A percentile compares a stretch with the other conserved stretches of the same genome.
Evolutionary conservation across 2,329 filamentous ascomycete species (phyloP).

Genomic region (Chaetoscypha palmicola): DNA sequence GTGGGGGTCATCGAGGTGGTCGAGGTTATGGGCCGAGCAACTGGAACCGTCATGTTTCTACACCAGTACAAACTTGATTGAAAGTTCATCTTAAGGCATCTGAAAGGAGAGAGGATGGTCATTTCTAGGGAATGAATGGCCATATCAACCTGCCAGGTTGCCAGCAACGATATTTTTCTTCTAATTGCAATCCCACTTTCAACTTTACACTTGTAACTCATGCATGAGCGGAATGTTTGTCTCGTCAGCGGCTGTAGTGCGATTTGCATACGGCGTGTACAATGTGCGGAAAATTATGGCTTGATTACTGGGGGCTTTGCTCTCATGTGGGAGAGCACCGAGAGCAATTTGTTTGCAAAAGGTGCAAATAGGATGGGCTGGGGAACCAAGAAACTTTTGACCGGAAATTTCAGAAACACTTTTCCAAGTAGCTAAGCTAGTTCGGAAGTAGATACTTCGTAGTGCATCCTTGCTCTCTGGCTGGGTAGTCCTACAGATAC

Average conservation of each 20-base stretch:
- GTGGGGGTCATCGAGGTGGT: constrained; percentile 22
- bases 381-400: too few species aligned
- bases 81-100: constrained; percentile 3
- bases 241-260: constrained; percentile 24
- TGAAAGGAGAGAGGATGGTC: constrained; percentile 2
- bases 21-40: constrained; percentile 22
- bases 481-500: constrained; percentile 8
- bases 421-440: constrained; percentile 11
- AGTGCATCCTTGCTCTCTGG: constrained; percentile 19
- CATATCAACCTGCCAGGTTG: constrained; percentile 13
- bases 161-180: constrained; percentile 23
- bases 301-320: constrained; percentile 15
- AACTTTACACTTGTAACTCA: constrained; percentile 30
- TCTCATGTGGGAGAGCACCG: constrained; percentile 5
- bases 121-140: constrained; percentile 3
- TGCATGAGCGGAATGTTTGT: constrained; percentile 23
- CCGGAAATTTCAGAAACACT: too few species aligned
- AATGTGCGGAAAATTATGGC: constrained; percentile 23
- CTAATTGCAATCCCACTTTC: constrained; percentile 22
- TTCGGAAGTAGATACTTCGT: constrained; percentile 14
- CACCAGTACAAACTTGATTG: constrained; percentile 27
- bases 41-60: constrained; percentile 26
- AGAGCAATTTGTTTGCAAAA: too few species aligned
- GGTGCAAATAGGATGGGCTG: too few species aligned
- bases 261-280: constrained; percentile 27